Base-by-base conservation (phyloP, 73 alveolate genomes). In the Paramecium tetraurelia region DNA sequence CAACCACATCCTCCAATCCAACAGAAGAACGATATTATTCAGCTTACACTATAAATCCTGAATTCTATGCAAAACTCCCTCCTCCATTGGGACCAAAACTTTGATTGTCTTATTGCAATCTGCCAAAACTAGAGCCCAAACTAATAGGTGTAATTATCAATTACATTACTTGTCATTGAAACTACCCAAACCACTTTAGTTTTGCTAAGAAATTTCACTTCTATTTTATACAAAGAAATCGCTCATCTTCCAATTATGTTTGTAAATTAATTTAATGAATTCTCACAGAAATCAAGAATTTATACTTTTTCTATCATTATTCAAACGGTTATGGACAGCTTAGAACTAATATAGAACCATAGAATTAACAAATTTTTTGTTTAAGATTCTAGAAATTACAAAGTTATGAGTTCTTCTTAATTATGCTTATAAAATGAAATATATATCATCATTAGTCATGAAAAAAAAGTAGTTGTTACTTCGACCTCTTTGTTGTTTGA, bases 1-100 rank as follows among this genome's bases (percentile, higher is more conserved):
- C 84, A 12, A 18, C 46, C 14, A 27, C 46, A 21, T 75, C 87
- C 59, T 75, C 87, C n/a, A 75, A 27, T 0, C 87, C 87, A 29
- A 75, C 59, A 31, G 87, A 75, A 33, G 87, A 75, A 12, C 87
- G 41, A 40, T 31, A 75, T 75, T 75, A 36, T 31, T 75, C 87
- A 14, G 35, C 1, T 33, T 33, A 44, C 6, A 75, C 87, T 14
- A 75, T 33, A 36, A 75, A 68, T 29, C 48, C 48, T 14, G 85
- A 29, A 68, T 68, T 68, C 85, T 68, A 68, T 68, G 22, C 85
- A 24, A 35, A 40, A 44, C 68, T 33, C 12, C 68, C 68, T 14
- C 87, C 87, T 21, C 33, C 58, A 75, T 44, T 36, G 10, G 40
- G 48, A 36, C 87, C 87, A 75, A 75, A 68, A 68, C 84, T 68